Evolutionary conservation across 2,329 filamentous ascomycete species (phyloP), one percentile per base, ranked within the genome.

Genomic region (Hypoxylon sp.): DNA sequence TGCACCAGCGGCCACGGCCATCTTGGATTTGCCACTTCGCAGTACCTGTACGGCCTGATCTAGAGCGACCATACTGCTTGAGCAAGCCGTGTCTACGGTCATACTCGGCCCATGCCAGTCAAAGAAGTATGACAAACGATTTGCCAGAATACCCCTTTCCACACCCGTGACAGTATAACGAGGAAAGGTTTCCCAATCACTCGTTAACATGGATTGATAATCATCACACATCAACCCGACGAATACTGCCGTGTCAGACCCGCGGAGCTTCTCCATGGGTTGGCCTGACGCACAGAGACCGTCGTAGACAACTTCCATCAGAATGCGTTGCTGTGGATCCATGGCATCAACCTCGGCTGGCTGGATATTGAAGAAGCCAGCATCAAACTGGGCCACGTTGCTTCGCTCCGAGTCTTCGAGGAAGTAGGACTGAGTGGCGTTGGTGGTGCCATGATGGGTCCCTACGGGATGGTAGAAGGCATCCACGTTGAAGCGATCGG

Each of bases 71-170:
- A 85, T 67, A 49, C 77, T 79, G 1, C 80, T 80, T 0, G 82
- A 83, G 58, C 83, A 85, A 4, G 82, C 83, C 0, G 83, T 85
- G 48, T 85, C 82, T 4, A 85, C 75, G 0, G 81, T 82, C 70
- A 83, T 78, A 0, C 76, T 79, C 0, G 83, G 80, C 0, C 83
- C 80, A 11, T 77, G 72, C 74, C 77, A 77, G 66, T 80, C 74
- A 66, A 81, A 82, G 60, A 81, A 81, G 55, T 74, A 66, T 2
- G 72, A 71, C 4, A 74, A 33, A 3, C 71, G 61, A 14, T 72
- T 72, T 7, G 69, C 76, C 6, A 82, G 62, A 17, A 83, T 81
- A 31, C 76, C 77, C 13, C 76, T 69, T 2, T 78, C 75, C 44
- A 75, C 80, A 57, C 76, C 72, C 3, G 71, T 73, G 0, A 61